Base-by-base conservation (phyloP, 306 rosid genomes). In the Amphicarpaea edgeworthii region DNA sequence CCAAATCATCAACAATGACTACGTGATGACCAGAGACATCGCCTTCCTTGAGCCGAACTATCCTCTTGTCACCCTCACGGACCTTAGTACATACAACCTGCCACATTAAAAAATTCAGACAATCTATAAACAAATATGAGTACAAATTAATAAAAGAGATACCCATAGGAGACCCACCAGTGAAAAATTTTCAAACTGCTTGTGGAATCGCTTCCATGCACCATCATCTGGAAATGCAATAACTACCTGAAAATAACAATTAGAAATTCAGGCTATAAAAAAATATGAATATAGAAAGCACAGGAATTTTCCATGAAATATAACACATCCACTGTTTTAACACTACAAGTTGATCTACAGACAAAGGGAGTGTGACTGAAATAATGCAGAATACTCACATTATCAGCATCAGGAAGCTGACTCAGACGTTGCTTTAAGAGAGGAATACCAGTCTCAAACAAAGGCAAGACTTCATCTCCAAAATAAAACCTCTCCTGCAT, bases 141-240 rank as follows among this genome's bases (percentile, higher is more conserved):
- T 77, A 23, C 7, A 51, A 58, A 51, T 41, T 30, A 66, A 43
- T 63, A 15, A n/a, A 34, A 21, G 16, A 60, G 53, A 75, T 72
- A 17, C 71, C 59, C 46, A 54, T 15, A 24, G 53, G 69, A 77
- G 66, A 83, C 90, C 38, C 38, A 95, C 97, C 93, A 81, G 77
- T 74, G 96, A 82, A 79, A 79, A 95, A 23, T 83, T 85, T 69
- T 92, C 97, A 70, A 95, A 88, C 77, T 28, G 92, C 89, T 95
- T 95, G 92, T 95, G 97, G 81, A 89, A 95, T 77, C 99, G 86
- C 86, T 95, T 95, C 97, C 97, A 95, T 71, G 99, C 99, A 77
- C 99, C 99, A 80, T 95, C 97, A 59, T 95, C 97, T 0, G 97
- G 99, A 85, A 95, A 92, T 78, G 99, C 99, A 82, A 92, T 86